Evolutionary conservation across 2,329 filamentous ascomycete genomes (phyloP).

Genomic region (Diaporthe citri): DNA sequence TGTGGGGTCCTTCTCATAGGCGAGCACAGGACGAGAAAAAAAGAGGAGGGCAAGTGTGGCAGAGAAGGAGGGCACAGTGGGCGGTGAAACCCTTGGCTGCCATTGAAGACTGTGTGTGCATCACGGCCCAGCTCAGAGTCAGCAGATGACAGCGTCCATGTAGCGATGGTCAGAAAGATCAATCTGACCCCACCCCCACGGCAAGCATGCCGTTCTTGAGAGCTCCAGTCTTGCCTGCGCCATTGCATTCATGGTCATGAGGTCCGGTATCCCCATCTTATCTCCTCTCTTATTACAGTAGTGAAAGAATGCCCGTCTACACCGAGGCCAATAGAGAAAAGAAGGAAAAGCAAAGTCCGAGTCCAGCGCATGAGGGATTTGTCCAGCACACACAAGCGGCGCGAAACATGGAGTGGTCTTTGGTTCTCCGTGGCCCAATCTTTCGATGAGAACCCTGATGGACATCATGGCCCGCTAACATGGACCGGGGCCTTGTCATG

Average conservation of each 20-base stretch:
- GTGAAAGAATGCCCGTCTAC: neutral
- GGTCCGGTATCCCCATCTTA: neutral
- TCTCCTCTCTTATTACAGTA: constrained; percentile 1
- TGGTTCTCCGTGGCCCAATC: constrained; percentile 11
- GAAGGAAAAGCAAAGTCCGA: neutral
- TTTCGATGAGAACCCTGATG: constrained; percentile 28
- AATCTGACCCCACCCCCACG: neutral
- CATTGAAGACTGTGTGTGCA: neutral
- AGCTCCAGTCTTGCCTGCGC: neutral
- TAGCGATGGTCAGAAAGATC: neutral
- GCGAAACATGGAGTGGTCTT: neutral
- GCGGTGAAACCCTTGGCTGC: neutral
- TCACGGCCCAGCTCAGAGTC: neutral
- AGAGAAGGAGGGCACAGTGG: constrained; percentile 6
- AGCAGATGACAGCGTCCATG: neutral
- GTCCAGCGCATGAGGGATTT: constrained; percentile 10
- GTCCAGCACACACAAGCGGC: constrained; percentile 2
- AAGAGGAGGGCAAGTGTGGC: neutral
- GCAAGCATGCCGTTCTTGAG: neutral
- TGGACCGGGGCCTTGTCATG: neutral
- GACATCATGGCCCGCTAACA: constrained; percentile 5
- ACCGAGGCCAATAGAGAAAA: neutral
- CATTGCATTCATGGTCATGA: neutral
- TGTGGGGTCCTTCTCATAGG: neutral
- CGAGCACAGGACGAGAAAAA: neutral